Percentiles rank a stretch among this genome's conserved stretches.
phyloP scores from a whole-genome alignment of 495 filamentous ascomycete species.

The Pyronema domesticum region DNA sequence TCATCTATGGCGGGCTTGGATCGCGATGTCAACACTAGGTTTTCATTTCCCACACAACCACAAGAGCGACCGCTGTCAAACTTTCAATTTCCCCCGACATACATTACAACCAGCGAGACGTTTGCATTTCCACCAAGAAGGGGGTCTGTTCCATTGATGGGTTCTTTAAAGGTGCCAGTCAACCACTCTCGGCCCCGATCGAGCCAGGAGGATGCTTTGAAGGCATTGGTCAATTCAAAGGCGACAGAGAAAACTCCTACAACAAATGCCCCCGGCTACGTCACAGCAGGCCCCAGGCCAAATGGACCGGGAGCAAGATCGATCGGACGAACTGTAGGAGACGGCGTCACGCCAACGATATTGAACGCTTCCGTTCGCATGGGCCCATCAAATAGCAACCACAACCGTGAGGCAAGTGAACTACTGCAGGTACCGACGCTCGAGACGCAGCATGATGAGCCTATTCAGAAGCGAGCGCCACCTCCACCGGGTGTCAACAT shows the following conservation, averaged over 20 bases:
- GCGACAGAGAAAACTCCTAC: not conserved
- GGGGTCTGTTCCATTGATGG: constrained; percentile 19
- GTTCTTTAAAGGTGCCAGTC: not conserved
- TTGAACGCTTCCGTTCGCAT: constrained; percentile 17
- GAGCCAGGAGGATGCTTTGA: constrained; percentile 13
- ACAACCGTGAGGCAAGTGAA: constrained; percentile 3
- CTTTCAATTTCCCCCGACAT: constrained; percentile 13
- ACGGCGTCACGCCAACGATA: constrained; percentile 14
- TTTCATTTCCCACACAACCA: constrained; percentile 16
- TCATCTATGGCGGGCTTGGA: constrained; percentile 18
- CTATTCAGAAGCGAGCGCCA: constrained; percentile 4
- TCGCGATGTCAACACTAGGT: constrained; percentile 23
- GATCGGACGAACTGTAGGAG: constrained; percentile 12
- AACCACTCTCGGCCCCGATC: constrained; percentile 16
- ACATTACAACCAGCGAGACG: constrained; percentile 2
- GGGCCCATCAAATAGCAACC: not conserved
- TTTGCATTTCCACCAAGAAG: constrained; percentile 19
- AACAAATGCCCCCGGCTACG: constrained; percentile 1
- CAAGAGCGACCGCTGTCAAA: constrained; percentile 18
- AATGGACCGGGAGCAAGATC: constrained; percentile 7
- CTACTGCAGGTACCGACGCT: constrained; percentile 4
- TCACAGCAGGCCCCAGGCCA: not conserved
- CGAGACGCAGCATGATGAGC: not conserved
- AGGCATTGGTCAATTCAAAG: constrained; percentile 2
- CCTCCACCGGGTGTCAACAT: constrained; percentile 15